Percentiles rank a stretch among this genome's conserved stretches.
Evolutionary conservation across 805 yeast genomes (phyloP).

Genomic region (Teunomyces panamensis): DNA sequence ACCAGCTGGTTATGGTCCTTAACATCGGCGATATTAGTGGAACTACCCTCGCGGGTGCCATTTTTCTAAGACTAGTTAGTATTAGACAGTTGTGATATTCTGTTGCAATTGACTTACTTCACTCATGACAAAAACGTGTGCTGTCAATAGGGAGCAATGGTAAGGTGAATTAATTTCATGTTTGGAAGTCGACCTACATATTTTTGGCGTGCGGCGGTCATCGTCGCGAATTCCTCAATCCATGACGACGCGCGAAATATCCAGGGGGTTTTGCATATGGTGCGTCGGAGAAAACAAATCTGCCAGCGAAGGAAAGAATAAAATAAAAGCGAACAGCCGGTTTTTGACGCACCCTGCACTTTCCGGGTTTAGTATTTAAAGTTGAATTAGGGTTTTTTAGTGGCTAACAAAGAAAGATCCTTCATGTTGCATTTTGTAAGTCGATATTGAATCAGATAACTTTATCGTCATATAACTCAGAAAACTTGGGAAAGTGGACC

Average conservation of each 20-base stretch:
- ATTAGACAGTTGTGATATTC: background rate
- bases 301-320: background rate
- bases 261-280: background rate
- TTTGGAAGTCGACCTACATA: background rate
- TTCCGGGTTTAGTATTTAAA: background rate
- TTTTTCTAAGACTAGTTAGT: conserved; percentile 1
- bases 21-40: conserved; percentile 8
- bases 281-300: background rate
- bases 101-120: background rate
- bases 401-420: too few species aligned
- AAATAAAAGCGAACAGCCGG: background rate
- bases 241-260: background rate
- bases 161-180: background rate
- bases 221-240: background rate
- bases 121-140: background rate
- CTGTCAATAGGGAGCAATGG: background rate
- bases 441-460: too few species aligned
- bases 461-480: too few species aligned
- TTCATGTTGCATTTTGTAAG: too few species aligned
- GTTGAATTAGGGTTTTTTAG: too few species aligned
- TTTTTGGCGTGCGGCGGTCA: background rate
- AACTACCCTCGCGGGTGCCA: background rate
- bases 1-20: conserved; percentile 13
- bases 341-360: background rate
- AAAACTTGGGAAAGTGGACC: too few species aligned